Evolutionary conservation across 1,139 yeast genomes (phyloP).

Genomic region (Diutina sp.): DNA sequence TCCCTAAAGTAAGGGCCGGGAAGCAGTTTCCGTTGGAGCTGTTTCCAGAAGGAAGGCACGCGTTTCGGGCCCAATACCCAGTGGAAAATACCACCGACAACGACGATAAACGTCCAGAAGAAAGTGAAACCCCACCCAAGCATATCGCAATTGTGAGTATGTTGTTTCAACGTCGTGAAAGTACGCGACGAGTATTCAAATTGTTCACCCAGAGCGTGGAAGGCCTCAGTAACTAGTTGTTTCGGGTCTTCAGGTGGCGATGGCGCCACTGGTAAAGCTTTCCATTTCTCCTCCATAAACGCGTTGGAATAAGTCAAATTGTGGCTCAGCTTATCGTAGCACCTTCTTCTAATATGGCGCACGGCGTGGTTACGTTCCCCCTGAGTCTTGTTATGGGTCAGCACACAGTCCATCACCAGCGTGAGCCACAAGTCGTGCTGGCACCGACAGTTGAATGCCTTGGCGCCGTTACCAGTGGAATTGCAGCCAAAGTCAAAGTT

Average conservation of each 20-base stretch:
- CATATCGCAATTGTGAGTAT: constrained; percentile 8
- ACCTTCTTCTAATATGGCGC: constrained; percentile 6
- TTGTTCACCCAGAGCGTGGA: not conserved
- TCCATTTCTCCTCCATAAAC: constrained; percentile 4
- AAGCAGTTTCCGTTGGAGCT: constrained; percentile 4
- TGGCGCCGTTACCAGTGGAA: constrained; percentile 5
- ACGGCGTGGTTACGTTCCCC: constrained; percentile 6
- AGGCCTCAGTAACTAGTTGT: not conserved
- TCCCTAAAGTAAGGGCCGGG: constrained; percentile 4
- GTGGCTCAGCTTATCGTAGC: constrained; percentile 6
- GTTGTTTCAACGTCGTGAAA: constrained; percentile 7
- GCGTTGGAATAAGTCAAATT: constrained; percentile 4
- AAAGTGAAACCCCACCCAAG: constrained; percentile 8
- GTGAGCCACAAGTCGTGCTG: constrained; percentile 8
- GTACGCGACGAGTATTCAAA: not conserved
- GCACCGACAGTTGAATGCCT: constrained; percentile 7
- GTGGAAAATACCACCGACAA: constrained; percentile 5
- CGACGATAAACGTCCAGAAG: constrained; percentile 6
- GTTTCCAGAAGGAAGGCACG: constrained; percentile 5
- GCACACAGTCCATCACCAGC: constrained; percentile 7
- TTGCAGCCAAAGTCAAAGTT: constrained; percentile 8
- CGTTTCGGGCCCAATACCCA: constrained; percentile 5
- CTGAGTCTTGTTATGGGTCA: constrained; percentile 5
- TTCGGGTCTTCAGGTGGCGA: not conserved
- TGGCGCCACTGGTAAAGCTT: not conserved